Evolutionary conservation across 2,329 filamentous ascomycete species (phyloP).

Genomic region (Neoascochyta sp.): DNA sequence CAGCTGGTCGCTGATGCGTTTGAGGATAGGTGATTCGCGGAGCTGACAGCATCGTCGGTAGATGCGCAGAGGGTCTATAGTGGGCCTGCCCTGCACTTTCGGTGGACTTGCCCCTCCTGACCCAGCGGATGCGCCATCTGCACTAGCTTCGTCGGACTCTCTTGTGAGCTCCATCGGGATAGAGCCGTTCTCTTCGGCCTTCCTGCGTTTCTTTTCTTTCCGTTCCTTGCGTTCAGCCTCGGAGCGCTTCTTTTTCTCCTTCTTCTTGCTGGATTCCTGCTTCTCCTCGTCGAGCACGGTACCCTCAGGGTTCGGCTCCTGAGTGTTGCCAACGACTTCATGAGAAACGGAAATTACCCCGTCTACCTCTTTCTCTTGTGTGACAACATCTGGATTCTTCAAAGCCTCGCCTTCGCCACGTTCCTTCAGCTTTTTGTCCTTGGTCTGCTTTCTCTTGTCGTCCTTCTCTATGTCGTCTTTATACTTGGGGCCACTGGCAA

Average conservation of each 20-base stretch:
- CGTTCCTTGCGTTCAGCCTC: slow-evolving; percentile 90
- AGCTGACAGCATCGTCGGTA: slow-evolving; percentile 93
- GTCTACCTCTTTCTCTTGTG: slow-evolving; percentile 55
- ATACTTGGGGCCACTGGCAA: slow-evolving; percentile 81
- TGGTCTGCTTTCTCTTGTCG: slow-evolving; percentile 49
- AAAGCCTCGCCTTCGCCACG: slow-evolving; percentile 71
- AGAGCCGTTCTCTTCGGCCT: slow-evolving; percentile 82
- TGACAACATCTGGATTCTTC: slow-evolving; percentile 60
- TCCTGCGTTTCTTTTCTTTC: slow-evolving; percentile 80
- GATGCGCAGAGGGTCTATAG: slow-evolving; percentile 86
- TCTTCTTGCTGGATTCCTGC: slow-evolving; percentile 61
- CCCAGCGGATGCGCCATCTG: slow-evolving; percentile 15
- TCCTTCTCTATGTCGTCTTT: slow-evolving; percentile 54
- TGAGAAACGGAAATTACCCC: slow-evolving; percentile 33
- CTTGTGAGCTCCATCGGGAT: slow-evolving; percentile 79
- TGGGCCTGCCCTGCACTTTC: slow-evolving; percentile 65
- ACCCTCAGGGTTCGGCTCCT: slow-evolving; percentile 41
- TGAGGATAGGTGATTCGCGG: slow-evolving; percentile 85
- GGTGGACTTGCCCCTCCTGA: slow-evolving; percentile 35
- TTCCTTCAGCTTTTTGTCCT: slow-evolving; percentile 58
- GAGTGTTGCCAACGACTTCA: slow-evolving; percentile 42
- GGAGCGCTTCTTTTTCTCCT: slow-evolving; percentile 93
- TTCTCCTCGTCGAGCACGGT: slow-evolving; percentile 32
- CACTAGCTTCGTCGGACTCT: slow-evolving; percentile 51
- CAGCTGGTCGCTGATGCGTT: slow-evolving; percentile 87